Conservation (phyloP, 176 grass and related monocot species). For the Oryza rufipogon region DNA sequence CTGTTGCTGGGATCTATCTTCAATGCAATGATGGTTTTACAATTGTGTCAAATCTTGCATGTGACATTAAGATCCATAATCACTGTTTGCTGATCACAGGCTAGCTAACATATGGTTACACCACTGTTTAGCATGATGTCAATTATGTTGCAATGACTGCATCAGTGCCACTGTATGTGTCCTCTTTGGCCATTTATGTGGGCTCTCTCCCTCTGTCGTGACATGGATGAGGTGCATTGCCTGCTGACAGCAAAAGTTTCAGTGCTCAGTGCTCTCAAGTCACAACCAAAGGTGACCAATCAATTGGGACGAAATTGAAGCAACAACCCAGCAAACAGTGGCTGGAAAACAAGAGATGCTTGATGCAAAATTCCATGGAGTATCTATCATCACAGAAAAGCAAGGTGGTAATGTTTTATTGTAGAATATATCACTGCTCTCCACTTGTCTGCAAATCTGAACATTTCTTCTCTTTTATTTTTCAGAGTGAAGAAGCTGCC, state of each 20-base stretch:
- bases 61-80: not conserved
- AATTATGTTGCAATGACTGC: conserved; percentile 19
- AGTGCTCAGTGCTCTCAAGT: not conserved
- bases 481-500: conserved; percentile 33
- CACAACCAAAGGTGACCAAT: not conserved
- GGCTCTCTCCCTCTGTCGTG: conserved; percentile 9
- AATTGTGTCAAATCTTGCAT: conserved; percentile 23
- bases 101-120: conserved; percentile 18
- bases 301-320: conserved; percentile 1
- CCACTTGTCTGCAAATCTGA: not conserved
- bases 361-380: not conserved
- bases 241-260: conserved; percentile 13
- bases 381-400: conserved; percentile 21
- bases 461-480: not conserved
- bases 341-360: not conserved
- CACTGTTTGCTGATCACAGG: conserved; percentile 14
- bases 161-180: conserved; percentile 5
- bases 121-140: conserved; percentile 29
- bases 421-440: conserved; percentile 29
- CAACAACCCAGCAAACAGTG: not conserved
- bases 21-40: conserved; percentile 9
- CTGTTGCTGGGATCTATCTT: conserved; percentile 19
- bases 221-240: not conserved
- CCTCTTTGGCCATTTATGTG: conserved; percentile 11
- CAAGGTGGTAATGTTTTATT: not conserved